A percentile compares a stretch with the other conserved stretches of the same genome.
phyloP scores from a whole-genome alignment of 2,329 filamentous ascomycete species.

The Aspergillus niger region DNA sequence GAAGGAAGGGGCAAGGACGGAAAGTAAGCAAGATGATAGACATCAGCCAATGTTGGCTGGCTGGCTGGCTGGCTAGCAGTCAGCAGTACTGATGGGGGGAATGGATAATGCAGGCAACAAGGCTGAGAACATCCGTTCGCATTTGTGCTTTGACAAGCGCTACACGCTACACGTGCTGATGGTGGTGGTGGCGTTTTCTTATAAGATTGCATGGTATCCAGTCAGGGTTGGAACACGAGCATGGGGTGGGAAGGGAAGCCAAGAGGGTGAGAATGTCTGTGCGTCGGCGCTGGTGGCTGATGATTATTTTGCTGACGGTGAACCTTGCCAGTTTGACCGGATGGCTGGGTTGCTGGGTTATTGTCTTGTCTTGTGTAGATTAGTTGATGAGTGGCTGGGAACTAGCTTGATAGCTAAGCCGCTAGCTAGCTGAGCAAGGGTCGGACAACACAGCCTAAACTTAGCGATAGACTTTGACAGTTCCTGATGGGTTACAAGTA shows the following conservation, averaged over 20 bases:
- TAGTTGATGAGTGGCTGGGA: background rate
- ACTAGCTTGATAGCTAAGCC: background rate
- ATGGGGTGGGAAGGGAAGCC: background rate
- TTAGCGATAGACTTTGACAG: conserved; percentile 24
- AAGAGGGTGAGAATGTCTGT: background rate
- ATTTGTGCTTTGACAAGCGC: background rate
- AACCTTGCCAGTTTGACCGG: background rate
- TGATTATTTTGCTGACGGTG: background rate
- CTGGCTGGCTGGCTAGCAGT: background rate
- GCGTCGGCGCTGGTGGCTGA: background rate
- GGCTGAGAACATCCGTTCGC: conserved; percentile 4
- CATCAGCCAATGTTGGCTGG: background rate
- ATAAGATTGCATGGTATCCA: background rate
- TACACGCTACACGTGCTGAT: background rate
- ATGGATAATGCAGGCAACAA: background rate
- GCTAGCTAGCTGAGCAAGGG: background rate
- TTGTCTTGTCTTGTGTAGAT: too few species aligned
- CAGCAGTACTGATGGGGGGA: background rate
- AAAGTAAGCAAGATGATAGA: background rate
- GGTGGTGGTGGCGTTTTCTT: background rate
- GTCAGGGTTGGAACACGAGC: background rate
- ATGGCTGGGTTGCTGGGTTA: too few species aligned
- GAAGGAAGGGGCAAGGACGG: background rate
- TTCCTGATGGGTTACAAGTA: conserved; percentile 15
- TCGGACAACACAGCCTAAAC: background rate